Evolutionary conservation across 805 yeast genomes (phyloP).

Genomic region (Barnettozyma californica): DNA sequence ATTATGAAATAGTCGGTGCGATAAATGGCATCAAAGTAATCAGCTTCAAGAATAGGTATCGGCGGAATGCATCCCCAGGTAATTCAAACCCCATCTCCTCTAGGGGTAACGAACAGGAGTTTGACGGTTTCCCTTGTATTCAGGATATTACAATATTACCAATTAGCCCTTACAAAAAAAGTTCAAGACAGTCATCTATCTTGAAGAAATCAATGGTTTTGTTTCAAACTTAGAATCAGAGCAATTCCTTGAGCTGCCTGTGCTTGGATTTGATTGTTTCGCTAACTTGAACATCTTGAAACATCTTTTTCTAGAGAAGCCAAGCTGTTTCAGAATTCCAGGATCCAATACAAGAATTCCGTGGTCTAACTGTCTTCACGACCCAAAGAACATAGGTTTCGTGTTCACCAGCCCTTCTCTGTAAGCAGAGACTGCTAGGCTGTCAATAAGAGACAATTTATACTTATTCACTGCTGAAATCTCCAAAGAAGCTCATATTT

Average conservation of each 20-base stretch:
- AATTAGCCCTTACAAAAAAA: conserved; percentile 33
- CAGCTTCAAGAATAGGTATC: conserved; percentile 16
- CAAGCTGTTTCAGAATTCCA: conserved; percentile 37
- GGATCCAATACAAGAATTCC: conserved; percentile 36
- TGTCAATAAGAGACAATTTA: conserved; percentile 35
- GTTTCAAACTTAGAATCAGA: conserved; percentile 23
- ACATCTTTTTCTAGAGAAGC: conserved; percentile 34
- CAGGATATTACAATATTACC: conserved; percentile 31
- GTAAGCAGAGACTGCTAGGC: conserved; percentile 32
- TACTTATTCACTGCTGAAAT: conserved; percentile 40
- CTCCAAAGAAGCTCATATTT: conserved; percentile 40
- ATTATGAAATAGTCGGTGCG: neutral
- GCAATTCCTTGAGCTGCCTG: conserved; percentile 25
- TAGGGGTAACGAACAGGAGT: conserved; percentile 16
- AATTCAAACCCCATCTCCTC: conserved; percentile 16
- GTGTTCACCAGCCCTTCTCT: conserved; percentile 25
- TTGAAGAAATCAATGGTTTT: conserved; percentile 29
- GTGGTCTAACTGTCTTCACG: conserved; percentile 38
- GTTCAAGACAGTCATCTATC: conserved; percentile 31
- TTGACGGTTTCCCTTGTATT: conserved; percentile 28
- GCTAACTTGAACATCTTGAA: conserved; percentile 40
- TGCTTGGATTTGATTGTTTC: conserved; percentile 47
- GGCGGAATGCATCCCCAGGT: conserved; percentile 12
- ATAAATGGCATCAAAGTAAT: conserved; percentile 14
- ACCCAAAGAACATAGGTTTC: conserved; percentile 26